A percentile compares a stretch with the other conserved stretches of the same genome.
These are phyloP conservation scores for Penicillium mononematosum DNA, from an alignment of 495 filamentous ascomycete species.

Conservation along the genomic window DNA sequence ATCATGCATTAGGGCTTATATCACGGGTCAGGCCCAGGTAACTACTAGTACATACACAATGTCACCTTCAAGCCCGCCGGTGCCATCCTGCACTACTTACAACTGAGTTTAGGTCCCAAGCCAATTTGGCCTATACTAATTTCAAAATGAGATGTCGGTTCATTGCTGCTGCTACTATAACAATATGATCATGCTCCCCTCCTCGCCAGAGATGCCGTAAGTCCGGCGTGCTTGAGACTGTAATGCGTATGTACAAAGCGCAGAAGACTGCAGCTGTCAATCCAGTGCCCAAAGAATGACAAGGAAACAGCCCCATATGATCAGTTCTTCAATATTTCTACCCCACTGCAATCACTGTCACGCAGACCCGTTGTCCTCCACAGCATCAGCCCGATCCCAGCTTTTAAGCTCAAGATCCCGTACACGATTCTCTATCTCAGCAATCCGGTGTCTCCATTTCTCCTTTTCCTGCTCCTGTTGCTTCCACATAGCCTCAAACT, in stretches of 20 bases:
- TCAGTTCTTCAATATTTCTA: not conserved
- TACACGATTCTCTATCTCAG: conserved; percentile 55
- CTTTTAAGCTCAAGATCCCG: conserved; percentile 64
- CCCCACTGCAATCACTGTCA: conserved; percentile 14
- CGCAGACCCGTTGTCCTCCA: conserved; percentile 66
- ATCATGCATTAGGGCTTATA: not conserved
- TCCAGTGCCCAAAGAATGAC: not conserved
- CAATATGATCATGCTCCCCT: not conserved
- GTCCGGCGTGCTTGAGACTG: not conserved
- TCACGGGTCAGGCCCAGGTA: not conserved
- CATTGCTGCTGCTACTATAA: not conserved
- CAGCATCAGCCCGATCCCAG: conserved; percentile 70
- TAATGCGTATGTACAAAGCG: conserved; percentile 4
- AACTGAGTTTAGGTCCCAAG: not conserved
- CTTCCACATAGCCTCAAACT: conserved; percentile 63
- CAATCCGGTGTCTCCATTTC: conserved; percentile 48
- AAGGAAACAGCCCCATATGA: not conserved
- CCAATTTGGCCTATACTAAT: not conserved
- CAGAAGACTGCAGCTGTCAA: not conserved
- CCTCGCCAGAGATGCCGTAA: not conserved
- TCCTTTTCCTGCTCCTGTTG: conserved; percentile 63
- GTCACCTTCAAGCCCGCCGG: not conserved
- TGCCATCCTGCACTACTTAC: not conserved
- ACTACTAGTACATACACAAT: not conserved
- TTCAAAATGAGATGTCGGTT: too few relatives aligned